Evolutionary conservation across 2,329 filamentous ascomycete species (phyloP).

Genomic region (Phialophora macrospora): DNA sequence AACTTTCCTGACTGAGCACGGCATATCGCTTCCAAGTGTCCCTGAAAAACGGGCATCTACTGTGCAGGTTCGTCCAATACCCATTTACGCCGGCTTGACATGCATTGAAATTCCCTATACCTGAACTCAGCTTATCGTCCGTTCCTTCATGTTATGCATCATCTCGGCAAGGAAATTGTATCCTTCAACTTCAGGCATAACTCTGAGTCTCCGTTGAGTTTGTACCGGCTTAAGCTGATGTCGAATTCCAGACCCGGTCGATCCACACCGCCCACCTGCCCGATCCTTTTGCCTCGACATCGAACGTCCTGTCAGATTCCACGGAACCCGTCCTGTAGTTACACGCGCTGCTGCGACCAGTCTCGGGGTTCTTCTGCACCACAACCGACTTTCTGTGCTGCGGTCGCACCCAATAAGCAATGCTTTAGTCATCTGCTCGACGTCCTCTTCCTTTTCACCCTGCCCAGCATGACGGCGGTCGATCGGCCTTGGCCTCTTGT

Average conservation of each 20-base stretch:
- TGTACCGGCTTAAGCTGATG: constrained; percentile 21
- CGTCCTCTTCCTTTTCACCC: constrained; percentile 11
- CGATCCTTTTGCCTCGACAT: neutral
- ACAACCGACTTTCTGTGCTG: constrained; percentile 3
- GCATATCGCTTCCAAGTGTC: neutral
- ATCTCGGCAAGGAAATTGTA: neutral
- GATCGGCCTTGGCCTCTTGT: constrained; percentile 26
- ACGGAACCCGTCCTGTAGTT: constrained; percentile 17
- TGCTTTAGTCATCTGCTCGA: constrained; percentile 23
- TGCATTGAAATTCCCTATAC: neutral
- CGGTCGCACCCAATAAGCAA: constrained; percentile 23
- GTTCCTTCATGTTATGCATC: neutral
- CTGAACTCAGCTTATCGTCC: neutral
- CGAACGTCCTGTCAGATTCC: constrained; percentile 8
- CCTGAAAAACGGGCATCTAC: neutral
- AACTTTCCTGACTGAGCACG: neutral
- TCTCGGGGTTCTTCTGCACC: neutral
- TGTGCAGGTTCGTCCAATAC: neutral
- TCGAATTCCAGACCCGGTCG: constrained; percentile 26
- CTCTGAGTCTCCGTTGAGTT: constrained; percentile 15
- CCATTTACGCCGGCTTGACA: neutral
- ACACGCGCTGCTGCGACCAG: constrained; percentile 21
- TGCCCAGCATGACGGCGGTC: constrained; percentile 28
- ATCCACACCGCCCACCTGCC: constrained; percentile 3
- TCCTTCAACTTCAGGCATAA: neutral